phyloP scores from a whole-genome alignment of 768 basidiomycete species.

The Thelephora aurantiotincta region DNA sequence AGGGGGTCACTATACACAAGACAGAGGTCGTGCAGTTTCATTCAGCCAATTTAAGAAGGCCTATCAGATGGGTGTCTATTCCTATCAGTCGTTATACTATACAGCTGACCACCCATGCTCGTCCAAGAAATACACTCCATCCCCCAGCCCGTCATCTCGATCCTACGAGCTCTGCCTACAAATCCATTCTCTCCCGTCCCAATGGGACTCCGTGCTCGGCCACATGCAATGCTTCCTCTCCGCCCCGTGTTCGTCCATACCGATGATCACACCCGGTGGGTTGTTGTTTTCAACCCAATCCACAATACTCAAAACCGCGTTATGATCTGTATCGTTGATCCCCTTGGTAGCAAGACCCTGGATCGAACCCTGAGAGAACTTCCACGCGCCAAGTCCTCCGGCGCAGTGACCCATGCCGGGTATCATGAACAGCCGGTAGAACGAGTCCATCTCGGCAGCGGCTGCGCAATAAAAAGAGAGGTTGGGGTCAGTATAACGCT shows the following conservation, averaged over 20 bases:
- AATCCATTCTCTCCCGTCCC: background rate
- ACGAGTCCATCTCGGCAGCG: background rate
- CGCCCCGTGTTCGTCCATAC: background rate
- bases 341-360: background rate
- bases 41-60: no score
- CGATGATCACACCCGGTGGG: background rate
- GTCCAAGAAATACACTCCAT: no score
- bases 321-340: background rate
- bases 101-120: no score
- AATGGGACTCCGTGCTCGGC: background rate
- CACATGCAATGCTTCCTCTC: background rate
- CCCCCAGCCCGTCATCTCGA: no score
- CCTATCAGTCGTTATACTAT: no score
- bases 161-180: background rate
- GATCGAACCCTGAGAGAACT: background rate
- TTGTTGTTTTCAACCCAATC: background rate
- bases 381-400: background rate
- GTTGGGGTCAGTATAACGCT: no score
- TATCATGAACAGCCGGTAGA: background rate
- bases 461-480: no score
- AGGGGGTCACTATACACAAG: no score
- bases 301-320: background rate
- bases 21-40: no score
- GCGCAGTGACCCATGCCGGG: background rate
- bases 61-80: no score